phyloP scores from a whole-genome alignment of 331 rosid species.

The Malus hybrid region DNA sequence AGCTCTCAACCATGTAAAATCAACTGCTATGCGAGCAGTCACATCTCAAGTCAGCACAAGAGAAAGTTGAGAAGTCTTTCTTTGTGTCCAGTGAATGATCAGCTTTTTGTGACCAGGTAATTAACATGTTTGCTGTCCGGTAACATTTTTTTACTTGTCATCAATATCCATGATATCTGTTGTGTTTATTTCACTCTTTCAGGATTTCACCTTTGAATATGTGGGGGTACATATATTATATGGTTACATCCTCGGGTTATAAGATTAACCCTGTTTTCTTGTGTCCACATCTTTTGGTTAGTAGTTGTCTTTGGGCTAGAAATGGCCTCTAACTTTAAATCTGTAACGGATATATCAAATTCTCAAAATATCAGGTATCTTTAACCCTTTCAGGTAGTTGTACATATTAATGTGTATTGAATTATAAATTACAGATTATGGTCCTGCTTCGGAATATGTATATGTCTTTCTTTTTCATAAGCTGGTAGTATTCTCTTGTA shows the following conservation, averaged over 20 bases:
- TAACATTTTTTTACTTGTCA: not conserved
- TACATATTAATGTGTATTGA: too few species aligned
- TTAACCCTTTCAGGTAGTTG: not conserved
- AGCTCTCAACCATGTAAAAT: slow-evolving; percentile 41
- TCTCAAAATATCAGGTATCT: not conserved
- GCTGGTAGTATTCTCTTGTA: not conserved
- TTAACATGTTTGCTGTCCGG: not conserved
- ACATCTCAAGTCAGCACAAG: slow-evolving; percentile 89
- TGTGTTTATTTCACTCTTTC: not conserved
- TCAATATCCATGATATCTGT: not conserved
- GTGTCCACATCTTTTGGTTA: not conserved
- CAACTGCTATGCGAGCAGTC: slow-evolving; percentile 50
- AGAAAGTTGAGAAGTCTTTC: slow-evolving; percentile 84
- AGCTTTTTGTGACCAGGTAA: slow-evolving; percentile 87
- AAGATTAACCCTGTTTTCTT: not conserved
- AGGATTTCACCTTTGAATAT: not conserved
- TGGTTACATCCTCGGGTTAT: not conserved
- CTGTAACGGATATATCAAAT: not conserved
- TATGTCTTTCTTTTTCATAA: not conserved
- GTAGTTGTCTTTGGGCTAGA: not conserved
- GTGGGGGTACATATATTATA: not conserved
- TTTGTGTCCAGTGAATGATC: slow-evolving; percentile 78
- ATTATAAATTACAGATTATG: not conserved
- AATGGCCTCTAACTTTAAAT: not conserved
- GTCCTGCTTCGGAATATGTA: slow-evolving; percentile 13